Base-by-base conservation (phyloP, 768 basidiomycete genomes). In the Lentinula aciculospora region DNA sequence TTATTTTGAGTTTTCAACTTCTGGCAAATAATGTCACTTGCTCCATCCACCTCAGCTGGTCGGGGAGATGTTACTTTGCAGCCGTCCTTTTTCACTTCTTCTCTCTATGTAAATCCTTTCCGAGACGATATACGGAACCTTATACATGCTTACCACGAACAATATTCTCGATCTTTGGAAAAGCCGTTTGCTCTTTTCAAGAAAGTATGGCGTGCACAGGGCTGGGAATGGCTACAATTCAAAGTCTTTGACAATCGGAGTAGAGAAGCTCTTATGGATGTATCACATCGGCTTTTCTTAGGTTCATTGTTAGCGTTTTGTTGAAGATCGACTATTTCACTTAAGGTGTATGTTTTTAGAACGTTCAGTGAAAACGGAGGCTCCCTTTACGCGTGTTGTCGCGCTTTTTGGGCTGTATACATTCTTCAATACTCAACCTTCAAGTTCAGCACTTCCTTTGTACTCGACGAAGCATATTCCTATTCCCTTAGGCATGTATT, bases 161-260 rank as follows among this genome's bases (percentile, higher is more conserved):
- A 72, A 34, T 85, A 81, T 63, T 60, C 70, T 0, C 63, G 66
- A 36, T 65, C 67, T 6, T 63, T 56, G 60, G 67, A 60, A 56
- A 61, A 54, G 51, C 88, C 91, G 0, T 93, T 92, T 67, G 63
- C 73, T 2, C 72, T 84, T 19, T 94, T 92, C 81, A 92, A 88
- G 69, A 62, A 66, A 1, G 64, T 89, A 19, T 94, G 92, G 91
- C 68, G 66, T 10, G 71, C 72, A 4, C 77, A 80, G 59, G 86
- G 88, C 21, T 94, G 91, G 91, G 72, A 75, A 31, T 89, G 83
- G 81, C 69, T 90, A 44, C 89, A 92, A 65, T 80, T 93, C 72
- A 85, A 81, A 66, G 82, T 86, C 3, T 81, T 88, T 58, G 89
- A 93, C 63, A 70, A 76, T 42, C 78, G 86, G 49, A 74, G 86